phyloP scores from a whole-genome alignment of 169 alveolate species.

The Plasmodium relictum region DNA sequence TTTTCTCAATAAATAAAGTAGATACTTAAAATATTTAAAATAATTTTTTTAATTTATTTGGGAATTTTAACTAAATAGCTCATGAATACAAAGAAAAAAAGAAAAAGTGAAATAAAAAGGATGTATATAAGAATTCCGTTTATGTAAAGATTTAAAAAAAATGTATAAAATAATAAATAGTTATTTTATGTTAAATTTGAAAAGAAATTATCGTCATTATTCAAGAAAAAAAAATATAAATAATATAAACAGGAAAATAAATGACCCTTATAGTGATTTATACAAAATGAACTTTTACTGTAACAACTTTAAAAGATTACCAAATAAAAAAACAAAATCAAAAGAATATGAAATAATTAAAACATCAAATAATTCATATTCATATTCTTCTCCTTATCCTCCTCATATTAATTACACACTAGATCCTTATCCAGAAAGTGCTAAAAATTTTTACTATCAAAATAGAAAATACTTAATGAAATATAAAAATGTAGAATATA shows the following conservation, averaged over 20 bases:
- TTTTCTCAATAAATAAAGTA: no score
- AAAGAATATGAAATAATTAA: slow-evolving; percentile 80
- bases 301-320: slow-evolving; percentile 68
- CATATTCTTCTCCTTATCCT: slow-evolving; percentile 83
- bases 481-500: slow-evolving; percentile 84
- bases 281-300: slow-evolving; percentile 58
- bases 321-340: slow-evolving; percentile 82
- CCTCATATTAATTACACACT: slow-evolving; percentile 85
- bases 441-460: slow-evolving; percentile 79
- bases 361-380: slow-evolving; percentile 79
- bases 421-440: slow-evolving; percentile 82
- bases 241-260: slow-evolving; percentile 44
- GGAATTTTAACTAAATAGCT: no score
- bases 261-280: slow-evolving; percentile 74
- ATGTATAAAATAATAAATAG: slow-evolving; percentile 22
- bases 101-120: not conserved
- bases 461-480: slow-evolving; percentile 81
- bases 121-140: not conserved
- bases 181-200: slow-evolving; percentile 32
- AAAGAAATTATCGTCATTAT: slow-evolving; percentile 69
- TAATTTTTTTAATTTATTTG: no score
- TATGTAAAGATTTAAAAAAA: slow-evolving; percentile 2
- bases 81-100: not conserved
- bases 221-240: slow-evolving; percentile 72
- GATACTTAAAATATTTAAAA: no score